A percentile compares a stretch with the other conserved stretches of the same genome.
Evolutionary conservation across 176 grass and related monocot genomes (phyloP).

Genomic region (Pharus latifolius): DNA sequence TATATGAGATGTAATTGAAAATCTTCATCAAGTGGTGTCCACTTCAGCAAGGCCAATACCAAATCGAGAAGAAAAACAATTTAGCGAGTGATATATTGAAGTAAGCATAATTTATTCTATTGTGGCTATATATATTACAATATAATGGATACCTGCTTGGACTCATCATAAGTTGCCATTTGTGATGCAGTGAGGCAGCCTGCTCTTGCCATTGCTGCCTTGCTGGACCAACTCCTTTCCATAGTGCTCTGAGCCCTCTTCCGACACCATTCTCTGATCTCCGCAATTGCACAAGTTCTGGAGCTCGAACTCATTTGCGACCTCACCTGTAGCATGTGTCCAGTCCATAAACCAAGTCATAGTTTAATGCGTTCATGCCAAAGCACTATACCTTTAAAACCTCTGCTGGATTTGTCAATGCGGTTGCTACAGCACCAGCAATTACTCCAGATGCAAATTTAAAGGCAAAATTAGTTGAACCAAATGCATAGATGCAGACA

Average conservation of each 20-base stretch:
- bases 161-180: constrained; percentile 90
- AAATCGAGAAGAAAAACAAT: constrained; percentile 4
- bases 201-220: constrained; percentile 89
- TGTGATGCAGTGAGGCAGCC: constrained; percentile 91
- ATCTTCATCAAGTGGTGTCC: constrained; percentile 76
- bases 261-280: constrained; percentile 57
- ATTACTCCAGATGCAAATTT: constrained; percentile 77
- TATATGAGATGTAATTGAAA: constrained; percentile 92
- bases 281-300: constrained; percentile 41
- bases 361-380: constrained; percentile 6
- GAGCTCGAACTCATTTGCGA: constrained; percentile 66
- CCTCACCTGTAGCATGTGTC: constrained; percentile 52
- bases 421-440: constrained; percentile 73
- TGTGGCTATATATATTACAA: not conserved
- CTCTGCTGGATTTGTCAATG: constrained; percentile 75
- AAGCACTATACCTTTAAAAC: constrained; percentile 62
- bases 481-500: constrained; percentile 62
- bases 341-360: not conserved
- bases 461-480: constrained; percentile 72
- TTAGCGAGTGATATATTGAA: not conserved
- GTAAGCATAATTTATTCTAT: not conserved
- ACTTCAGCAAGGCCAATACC: constrained; percentile 64
- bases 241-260: constrained; percentile 75
- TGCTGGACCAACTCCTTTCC: constrained; percentile 98
- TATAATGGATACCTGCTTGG: constrained; percentile 49